These are phyloP conservation scores for Talaromyces trachyspermus DNA, from an alignment of 495 filamentous ascomycete genomes.

Conservation along the genomic window DNA sequence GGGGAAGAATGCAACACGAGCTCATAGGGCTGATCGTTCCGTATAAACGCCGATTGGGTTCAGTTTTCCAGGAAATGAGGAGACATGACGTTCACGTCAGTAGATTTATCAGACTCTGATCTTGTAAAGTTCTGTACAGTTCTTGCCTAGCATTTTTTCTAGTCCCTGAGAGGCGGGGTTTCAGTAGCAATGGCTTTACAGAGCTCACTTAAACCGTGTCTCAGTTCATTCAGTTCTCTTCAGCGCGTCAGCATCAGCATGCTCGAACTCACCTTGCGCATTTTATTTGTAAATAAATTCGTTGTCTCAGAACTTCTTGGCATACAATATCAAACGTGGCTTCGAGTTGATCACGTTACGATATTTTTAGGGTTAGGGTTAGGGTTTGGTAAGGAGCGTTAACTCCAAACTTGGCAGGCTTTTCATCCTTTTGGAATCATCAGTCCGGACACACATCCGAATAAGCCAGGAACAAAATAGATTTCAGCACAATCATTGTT, in stretches of 20 bases:
- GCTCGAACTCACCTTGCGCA: not conserved
- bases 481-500: no score
- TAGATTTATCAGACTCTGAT: not conserved
- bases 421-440: no score
- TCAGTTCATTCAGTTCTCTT: not conserved
- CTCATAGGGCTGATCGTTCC: not conserved
- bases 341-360: not conserved
- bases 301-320: not conserved
- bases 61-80: not conserved
- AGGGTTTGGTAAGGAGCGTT: no score
- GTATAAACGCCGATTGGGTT: not conserved
- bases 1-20: not conserved
- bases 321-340: not conserved
- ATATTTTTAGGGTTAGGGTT: no score
- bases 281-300: not conserved
- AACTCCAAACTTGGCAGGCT: no score
- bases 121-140: not conserved
- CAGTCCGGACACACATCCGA: no score
- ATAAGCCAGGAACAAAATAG: no score
- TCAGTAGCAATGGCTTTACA: not conserved
- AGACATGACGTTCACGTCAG: not conserved
- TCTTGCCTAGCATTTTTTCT: not conserved
- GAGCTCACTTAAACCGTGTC: not conserved
- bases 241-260: not conserved
- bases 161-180: not conserved